A percentile compares a stretch with the other conserved stretches of the same genome.
These are phyloP conservation scores for Telopea speciosissima DNA, from an alignment of 177 flowering plant genomes.

Conservation along the genomic window DNA sequence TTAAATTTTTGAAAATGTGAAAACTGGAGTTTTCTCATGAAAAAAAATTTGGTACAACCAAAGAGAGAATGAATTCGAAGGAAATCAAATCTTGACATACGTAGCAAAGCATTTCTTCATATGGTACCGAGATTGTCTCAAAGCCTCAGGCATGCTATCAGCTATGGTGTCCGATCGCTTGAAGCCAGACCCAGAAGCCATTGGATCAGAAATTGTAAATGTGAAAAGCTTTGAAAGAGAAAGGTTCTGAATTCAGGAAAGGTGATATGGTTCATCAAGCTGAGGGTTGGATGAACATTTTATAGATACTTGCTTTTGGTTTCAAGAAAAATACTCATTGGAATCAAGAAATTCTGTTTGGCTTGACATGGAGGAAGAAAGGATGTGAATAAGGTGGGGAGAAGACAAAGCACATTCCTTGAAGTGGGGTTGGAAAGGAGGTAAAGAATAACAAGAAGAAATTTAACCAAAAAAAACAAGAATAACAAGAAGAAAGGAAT, in stretches of 20 bases:
- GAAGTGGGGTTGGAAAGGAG: conserved; percentile 7
- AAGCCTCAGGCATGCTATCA: conserved; percentile 71
- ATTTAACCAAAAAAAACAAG: too few relatives aligned
- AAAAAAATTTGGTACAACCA: background rate
- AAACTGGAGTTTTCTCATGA: background rate
- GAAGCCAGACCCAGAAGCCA: conserved; percentile 39
- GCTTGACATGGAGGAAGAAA: conserved; percentile 6
- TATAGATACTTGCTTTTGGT: conserved; percentile 11
- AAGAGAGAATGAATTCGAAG: background rate
- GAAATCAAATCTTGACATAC: conserved; percentile 18
- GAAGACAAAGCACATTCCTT: conserved; percentile 23
- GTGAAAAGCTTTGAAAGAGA: background rate
- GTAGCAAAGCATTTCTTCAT: conserved; percentile 75
- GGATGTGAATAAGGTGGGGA: background rate
- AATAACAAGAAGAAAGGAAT: too few relatives aligned
- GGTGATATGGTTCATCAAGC: background rate
- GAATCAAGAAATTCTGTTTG: background rate
- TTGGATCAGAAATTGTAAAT: conserved; percentile 14
- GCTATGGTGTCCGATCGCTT: conserved; percentile 50
- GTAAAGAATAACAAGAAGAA: conserved; percentile 20
- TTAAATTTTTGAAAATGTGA: background rate
- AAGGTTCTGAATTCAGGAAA: background rate
- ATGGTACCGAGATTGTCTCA: conserved; percentile 56
- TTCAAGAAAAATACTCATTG: background rate
- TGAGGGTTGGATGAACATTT: conserved; percentile 1